A percentile compares a stretch with the other conserved stretches of the same genome.
Evolutionary conservation across 1,284 basidiomycete genomes (phyloP).

Genomic region (Microbotryum scabiosae): DNA sequence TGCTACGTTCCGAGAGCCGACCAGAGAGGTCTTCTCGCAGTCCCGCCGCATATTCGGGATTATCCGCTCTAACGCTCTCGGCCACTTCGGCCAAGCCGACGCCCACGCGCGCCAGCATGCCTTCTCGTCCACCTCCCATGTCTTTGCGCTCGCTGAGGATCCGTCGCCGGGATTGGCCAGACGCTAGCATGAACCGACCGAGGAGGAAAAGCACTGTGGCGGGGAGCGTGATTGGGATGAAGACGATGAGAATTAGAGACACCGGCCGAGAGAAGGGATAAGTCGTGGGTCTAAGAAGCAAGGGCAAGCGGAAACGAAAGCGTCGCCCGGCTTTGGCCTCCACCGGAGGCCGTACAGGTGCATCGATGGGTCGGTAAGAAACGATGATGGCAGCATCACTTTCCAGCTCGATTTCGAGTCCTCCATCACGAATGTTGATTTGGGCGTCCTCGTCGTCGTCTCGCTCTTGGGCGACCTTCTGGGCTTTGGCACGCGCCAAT

Average conservation of each 20-base stretch:
- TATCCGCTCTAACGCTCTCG: slow-evolving; percentile 16
- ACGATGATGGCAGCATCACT: slow-evolving; percentile 7
- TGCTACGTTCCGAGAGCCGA: too few species aligned
- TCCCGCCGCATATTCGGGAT: slow-evolving; percentile 21
- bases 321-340: not conserved
- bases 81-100: slow-evolving; percentile 8
- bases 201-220: slow-evolving; percentile 13
- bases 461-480: slow-evolving; percentile 8
- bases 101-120: slow-evolving; percentile 19
- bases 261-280: slow-evolving; percentile 20
- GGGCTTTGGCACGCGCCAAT: slow-evolving; percentile 23
- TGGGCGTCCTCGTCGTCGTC: slow-evolving; percentile 14
- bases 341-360: not conserved
- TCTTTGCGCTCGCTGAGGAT: slow-evolving; percentile 7
- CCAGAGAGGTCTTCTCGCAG: too few species aligned
- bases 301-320: slow-evolving; percentile 1
- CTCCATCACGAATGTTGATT: slow-evolving; percentile 18
- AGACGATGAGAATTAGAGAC: slow-evolving; percentile 12
- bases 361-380: not conserved
- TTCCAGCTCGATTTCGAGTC: slow-evolving; percentile 16
- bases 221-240: slow-evolving; percentile 15
- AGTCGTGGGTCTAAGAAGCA: slow-evolving; percentile 10
- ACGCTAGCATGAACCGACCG: slow-evolving; percentile 16
- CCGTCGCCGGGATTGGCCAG: slow-evolving; percentile 4
- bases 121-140: slow-evolving; percentile 11